These are phyloP conservation scores for Termitomyces bulborhizus DNA, from an alignment of 768 basidiomycete genomes.

Conservation along the genomic window DNA sequence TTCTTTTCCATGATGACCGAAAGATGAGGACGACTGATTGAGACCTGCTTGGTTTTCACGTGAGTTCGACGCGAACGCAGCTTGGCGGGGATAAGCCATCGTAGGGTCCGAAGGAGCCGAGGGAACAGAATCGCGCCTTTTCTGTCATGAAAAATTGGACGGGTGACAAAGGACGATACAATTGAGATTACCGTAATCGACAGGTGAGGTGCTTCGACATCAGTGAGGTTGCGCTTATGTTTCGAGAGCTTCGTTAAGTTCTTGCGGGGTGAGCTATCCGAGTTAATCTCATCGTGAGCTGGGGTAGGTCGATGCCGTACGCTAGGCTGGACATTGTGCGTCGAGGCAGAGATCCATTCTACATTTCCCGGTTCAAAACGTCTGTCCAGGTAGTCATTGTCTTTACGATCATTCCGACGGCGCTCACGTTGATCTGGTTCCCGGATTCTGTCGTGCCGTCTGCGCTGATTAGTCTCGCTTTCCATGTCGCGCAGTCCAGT, in stretches of 20 bases:
- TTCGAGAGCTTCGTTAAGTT: conserved; percentile 7
- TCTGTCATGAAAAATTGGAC: not conserved
- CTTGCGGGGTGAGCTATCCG: conserved; percentile 24
- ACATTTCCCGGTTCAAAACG: conserved; percentile 8
- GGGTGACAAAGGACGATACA: not conserved
- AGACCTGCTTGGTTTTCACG: conserved; percentile 6
- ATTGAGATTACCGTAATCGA: conserved; percentile 1
- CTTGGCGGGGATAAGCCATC: conserved; percentile 1
- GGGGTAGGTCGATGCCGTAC: conserved; percentile 5
- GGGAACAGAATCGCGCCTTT: not conserved
- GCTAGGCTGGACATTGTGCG: not conserved
- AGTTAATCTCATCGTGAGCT: conserved; percentile 25
- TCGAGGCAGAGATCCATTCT: conserved; percentile 1
- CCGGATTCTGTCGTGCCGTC: conserved; percentile 2
- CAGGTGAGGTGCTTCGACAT: conserved; percentile 22
- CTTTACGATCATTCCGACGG: conserved; percentile 9
- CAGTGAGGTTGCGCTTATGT: conserved; percentile 29
- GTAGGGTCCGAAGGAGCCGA: conserved; percentile 1
- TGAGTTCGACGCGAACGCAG: not conserved
- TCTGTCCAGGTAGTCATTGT: conserved; percentile 11
- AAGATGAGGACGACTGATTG: conserved; percentile 7
- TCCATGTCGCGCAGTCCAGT: not conserved
- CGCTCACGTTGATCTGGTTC: conserved; percentile 6
- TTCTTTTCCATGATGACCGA: conserved; percentile 18
- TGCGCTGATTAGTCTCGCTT: not conserved